phyloP scores from a whole-genome alignment of 1,284 basidiomycete genomes.

The Schizophyllum amplum region DNA sequence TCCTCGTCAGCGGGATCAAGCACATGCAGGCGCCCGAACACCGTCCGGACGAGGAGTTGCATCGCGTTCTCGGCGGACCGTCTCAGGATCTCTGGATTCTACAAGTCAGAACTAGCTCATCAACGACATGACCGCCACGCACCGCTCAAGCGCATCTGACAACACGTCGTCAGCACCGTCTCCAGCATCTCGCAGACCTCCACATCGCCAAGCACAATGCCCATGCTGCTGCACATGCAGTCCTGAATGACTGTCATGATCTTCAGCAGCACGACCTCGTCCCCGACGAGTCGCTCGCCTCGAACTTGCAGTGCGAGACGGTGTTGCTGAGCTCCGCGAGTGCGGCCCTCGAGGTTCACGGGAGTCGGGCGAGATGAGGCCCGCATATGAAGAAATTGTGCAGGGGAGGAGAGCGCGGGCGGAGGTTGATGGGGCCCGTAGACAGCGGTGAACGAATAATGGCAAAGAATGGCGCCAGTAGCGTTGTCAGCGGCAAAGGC shows the following conservation, averaged over 20 bases:
- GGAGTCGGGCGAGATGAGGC: constrained; percentile 55
- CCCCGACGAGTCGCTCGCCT: constrained; percentile 91
- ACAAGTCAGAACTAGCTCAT: constrained; percentile 11
- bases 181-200: constrained; percentile 98
- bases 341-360: constrained; percentile 47
- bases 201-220: constrained; percentile 73
- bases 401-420: constrained; percentile 81
- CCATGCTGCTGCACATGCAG: constrained; percentile 67
- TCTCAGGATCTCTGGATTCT: constrained; percentile 72
- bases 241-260: constrained; percentile 90
- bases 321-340: constrained; percentile 84
- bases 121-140: constrained; percentile 25
- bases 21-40: constrained; percentile 68
- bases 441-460: constrained; percentile 90
- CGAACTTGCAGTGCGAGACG: constrained; percentile 95
- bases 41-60: constrained; percentile 77
- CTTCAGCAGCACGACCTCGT: constrained; percentile 91
- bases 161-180: constrained; percentile 94
- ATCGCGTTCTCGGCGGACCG: constrained; percentile 94
- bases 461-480: constrained; percentile 88
- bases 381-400: constrained; percentile 81
- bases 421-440: constrained; percentile 90
- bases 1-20: constrained; percentile 66
- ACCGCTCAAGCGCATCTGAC: constrained; percentile 94
- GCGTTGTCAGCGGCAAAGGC: constrained; percentile 44